A percentile compares a stretch with the other conserved stretches of the same genome.
Conservation (phyloP, 23 red algal species). For the Gracilaria gracilis region DNA sequence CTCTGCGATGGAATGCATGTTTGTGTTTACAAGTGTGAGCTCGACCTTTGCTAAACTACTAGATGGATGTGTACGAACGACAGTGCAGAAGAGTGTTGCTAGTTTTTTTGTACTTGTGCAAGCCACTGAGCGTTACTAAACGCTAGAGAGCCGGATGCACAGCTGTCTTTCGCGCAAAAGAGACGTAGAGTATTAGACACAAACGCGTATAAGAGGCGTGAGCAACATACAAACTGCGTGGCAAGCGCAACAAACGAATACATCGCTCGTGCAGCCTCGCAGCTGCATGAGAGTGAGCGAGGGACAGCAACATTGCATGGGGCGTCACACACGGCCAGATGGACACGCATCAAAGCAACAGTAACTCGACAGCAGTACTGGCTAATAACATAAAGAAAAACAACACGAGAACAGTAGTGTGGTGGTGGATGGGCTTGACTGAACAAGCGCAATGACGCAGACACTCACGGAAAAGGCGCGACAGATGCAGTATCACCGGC, state of each 20-base stretch:
- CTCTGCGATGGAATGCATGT: neutral
- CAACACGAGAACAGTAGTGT: neutral
- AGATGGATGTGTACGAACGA: neutral
- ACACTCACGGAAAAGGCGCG: neutral
- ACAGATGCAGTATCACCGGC: conserved; percentile 25
- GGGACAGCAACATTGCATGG: neutral
- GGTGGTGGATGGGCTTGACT: neutral
- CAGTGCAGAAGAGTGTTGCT: neutral
- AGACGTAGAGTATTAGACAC: neutral
- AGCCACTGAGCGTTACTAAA: conserved; percentile 18
- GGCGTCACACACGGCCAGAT: neutral
- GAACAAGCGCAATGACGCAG: conserved; percentile 1
- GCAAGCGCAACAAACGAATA: neutral
- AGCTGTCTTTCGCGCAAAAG: neutral
- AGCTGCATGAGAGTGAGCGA: neutral
- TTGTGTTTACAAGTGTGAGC: neutral
- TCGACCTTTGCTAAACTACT: neutral
- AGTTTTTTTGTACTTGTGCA: neutral
- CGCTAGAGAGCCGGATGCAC: neutral
- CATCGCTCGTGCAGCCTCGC: neutral
- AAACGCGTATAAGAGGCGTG: neutral
- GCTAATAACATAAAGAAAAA: neutral
- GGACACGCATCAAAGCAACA: neutral
- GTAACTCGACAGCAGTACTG: conserved; percentile 3
- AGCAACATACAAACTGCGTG: neutral